These are phyloP conservation scores for Leccinum longicurvipes DNA, from an alignment of 768 basidiomycete species.

Conservation along the genomic window DNA sequence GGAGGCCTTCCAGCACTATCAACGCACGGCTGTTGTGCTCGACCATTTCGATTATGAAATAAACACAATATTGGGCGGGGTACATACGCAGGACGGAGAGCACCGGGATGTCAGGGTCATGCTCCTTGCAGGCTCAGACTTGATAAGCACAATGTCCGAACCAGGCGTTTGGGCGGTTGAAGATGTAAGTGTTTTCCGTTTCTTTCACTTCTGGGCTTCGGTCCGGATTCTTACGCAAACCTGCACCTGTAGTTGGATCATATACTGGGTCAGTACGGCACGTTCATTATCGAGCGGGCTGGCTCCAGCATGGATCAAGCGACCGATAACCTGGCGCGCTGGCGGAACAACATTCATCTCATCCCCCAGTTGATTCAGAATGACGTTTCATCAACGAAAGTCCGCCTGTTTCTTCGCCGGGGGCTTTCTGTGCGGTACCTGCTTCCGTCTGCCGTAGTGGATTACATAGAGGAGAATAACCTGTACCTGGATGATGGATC, in stretches of 20 bases:
- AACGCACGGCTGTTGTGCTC: conserved; percentile 93
- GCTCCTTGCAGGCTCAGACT: conserved; percentile 96
- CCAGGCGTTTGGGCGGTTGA: conserved; percentile 96
- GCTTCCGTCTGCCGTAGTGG: conserved; percentile 84
- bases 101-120: conserved; percentile 77
- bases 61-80: conserved; percentile 81
- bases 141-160: conserved; percentile 97
- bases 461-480: conserved; percentile 88
- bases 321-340: conserved; percentile 67
- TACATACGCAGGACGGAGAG: conserved; percentile 69
- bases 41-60: conserved; percentile 97
- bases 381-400: conserved; percentile 95
- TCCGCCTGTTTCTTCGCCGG: conserved; percentile 72
- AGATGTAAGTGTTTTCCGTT: conserved; percentile 62
- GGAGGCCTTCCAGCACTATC: conserved; percentile 95
- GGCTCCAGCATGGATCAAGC: conserved; percentile 90
- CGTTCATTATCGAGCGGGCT: conserved; percentile 91
- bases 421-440: conserved; percentile 87
- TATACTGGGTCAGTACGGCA: conserved; percentile 93
- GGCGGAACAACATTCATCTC: conserved; percentile 84
- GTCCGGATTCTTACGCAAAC: conserved; percentile 13
- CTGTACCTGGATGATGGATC: conserved; percentile 66
- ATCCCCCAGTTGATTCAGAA: conserved; percentile 95
- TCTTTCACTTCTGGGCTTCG: conserved; percentile 1
- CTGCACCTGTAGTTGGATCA: conserved; percentile 73